Conservation (phyloP, 768 basidiomycete genomes). For the Saitozyma sp. region DNA sequence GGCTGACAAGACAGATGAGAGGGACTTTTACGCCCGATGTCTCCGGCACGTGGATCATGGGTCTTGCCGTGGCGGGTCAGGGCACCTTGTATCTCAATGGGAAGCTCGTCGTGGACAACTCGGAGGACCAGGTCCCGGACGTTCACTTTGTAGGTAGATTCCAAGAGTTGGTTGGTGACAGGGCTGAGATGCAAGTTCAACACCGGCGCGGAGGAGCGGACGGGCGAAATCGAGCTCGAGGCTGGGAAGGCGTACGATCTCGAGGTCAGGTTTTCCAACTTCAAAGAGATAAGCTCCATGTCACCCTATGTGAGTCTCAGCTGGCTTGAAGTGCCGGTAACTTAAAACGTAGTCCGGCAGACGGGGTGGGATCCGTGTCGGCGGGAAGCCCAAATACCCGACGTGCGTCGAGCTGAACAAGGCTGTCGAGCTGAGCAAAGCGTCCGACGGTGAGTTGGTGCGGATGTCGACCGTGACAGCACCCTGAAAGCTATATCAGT, state of each 20-base stretch:
- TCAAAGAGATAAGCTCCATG: conserved; percentile 39
- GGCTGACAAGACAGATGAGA: conserved; percentile 31
- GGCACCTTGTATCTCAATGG: conserved; percentile 37
- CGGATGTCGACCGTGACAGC: background rate
- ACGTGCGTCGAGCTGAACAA: conserved; percentile 60
- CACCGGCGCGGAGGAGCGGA: conserved; percentile 29
- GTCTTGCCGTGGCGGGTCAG: conserved; percentile 31
- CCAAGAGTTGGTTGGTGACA: background rate
- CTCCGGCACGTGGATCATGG: conserved; percentile 27
- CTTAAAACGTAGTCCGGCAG: conserved; percentile 26
- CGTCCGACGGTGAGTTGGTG: conserved; percentile 56
- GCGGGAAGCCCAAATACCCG: conserved; percentile 19
- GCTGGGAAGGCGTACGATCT: conserved; percentile 27
- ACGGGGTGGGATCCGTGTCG: conserved; percentile 38
- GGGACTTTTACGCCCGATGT: conserved; percentile 34
- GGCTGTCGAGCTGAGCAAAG: conserved; percentile 60
- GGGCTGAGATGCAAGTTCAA: conserved; percentile 21
- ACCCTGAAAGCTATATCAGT: conserved; percentile 21
- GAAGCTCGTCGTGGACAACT: conserved; percentile 39
- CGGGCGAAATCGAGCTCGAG: conserved; percentile 18
- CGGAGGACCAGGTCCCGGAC: conserved; percentile 28
- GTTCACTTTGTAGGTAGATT: conserved; percentile 20
- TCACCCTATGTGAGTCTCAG: conserved; percentile 38
- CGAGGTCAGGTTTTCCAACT: conserved; percentile 43
- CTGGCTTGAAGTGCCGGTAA: background rate